Base-by-base conservation (phyloP, 2,329 filamentous ascomycete genomes). In the Penicillium griseofulvum region DNA sequence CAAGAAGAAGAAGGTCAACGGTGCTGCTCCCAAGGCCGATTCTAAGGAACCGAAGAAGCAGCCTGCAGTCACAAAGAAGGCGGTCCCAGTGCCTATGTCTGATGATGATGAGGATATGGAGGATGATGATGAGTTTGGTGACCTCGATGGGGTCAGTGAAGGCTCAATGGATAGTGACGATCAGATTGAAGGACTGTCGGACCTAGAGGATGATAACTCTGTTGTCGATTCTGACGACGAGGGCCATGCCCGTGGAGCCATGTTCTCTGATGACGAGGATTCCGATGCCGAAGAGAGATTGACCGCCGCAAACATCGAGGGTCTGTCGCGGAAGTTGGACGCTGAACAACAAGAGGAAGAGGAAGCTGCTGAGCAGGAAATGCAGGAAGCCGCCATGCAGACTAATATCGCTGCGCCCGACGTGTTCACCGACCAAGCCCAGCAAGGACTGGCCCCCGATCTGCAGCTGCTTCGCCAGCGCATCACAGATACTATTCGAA, bases 251-350 rank as follows among this genome's bases (percentile, higher is more conserved):
- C 81, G 75, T 71, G 82, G 82, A 66, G 84, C 87, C 61, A 90
- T 96, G 80, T 99, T 96, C 80, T 97, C 94, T 0, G 94, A 97
- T 61, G 93, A 97, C 68, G 91, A 95, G 65, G 90, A 93, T 61
- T 92, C 89, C 1, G 91, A 95, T 65, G 87, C 86, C 5, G 91
- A 96, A 75, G 92, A 97, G 76, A 88, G 87, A 71, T 82, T 99
- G 63, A 99, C 91, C 49, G 92, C 92, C 1, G 94, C 94, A 59
- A 99, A 99, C 74, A 97, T 99, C 60, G 94, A 88, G 66, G 94
- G 94, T 55, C 79, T 99, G 53, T 92, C 93, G 52, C 83, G 86
- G 65, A 93, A 91, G 73, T 76, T 99, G 54, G 93, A 99, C 71
- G 80, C 84, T 67, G 80, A 94, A 69, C 80, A 83, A 68, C 88